A percentile compares a stretch with the other conserved stretches of the same genome.
Evolutionary conservation across 352 stramenopile genomes (phyloP).

Genomic region (Phytophthora uliginosa): DNA sequence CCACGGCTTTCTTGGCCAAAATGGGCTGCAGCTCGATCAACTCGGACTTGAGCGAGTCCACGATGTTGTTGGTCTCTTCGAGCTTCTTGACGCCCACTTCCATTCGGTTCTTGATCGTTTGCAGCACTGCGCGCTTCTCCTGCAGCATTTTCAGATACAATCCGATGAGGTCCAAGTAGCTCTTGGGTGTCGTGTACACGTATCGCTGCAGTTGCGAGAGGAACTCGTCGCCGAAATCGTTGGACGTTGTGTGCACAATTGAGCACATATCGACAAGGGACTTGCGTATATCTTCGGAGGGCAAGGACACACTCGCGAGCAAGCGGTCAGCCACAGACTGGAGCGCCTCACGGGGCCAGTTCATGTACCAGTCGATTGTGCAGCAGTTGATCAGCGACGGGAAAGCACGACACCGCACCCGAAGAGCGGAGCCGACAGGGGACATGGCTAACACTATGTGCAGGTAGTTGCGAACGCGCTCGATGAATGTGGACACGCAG

Average conservation of each 20-base stretch:
- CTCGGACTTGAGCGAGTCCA: slow-evolving; percentile 94
- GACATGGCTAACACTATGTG: slow-evolving; percentile 97
- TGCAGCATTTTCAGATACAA: slow-evolving; percentile 95
- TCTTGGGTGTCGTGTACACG: slow-evolving; percentile 98
- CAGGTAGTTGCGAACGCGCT: slow-evolving; percentile 93
- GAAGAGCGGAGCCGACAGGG: slow-evolving; percentile 93
- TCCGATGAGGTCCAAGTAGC: slow-evolving; percentile 97
- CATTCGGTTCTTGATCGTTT: slow-evolving; percentile 92
- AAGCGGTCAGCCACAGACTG: slow-evolving; percentile 92
- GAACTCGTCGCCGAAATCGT: slow-evolving; percentile 90
- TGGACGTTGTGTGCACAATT: slow-evolving; percentile 94
- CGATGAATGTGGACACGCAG: slow-evolving; percentile 91
- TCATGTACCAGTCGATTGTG: slow-evolving; percentile 97
- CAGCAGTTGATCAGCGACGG: slow-evolving; percentile 97
- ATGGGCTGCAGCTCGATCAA: slow-evolving; percentile 94
- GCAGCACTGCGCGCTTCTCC: slow-evolving; percentile 83
- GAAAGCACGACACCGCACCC: slow-evolving; percentile 94
- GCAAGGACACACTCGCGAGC: slow-evolving; percentile 84
- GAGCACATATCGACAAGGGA: slow-evolving; percentile 94
- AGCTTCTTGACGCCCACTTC: slow-evolving; percentile 94
- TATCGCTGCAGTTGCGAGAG: slow-evolving; percentile 90
- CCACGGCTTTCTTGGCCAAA: slow-evolving; percentile 90
- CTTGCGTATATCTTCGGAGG: slow-evolving; percentile 73
- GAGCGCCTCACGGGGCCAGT: slow-evolving; percentile 94
- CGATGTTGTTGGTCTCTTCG: slow-evolving; percentile 95